A percentile compares a stretch with the other conserved stretches of the same genome.
Evolutionary conservation across 2,329 filamentous ascomycete species (phyloP).

Genomic region (Alternaria sp.): DNA sequence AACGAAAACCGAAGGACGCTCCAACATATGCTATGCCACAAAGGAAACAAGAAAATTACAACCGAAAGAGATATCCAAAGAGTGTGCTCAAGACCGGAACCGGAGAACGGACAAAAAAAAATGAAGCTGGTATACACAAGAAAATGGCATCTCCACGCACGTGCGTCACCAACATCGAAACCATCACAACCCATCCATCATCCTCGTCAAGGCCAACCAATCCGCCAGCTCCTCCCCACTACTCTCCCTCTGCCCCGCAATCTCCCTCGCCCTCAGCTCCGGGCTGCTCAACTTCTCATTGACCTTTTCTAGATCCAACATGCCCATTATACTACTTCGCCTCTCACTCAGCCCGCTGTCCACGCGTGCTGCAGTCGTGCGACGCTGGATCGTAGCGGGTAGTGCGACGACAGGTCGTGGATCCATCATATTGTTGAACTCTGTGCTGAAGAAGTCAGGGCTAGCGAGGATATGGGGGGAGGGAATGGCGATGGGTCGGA

Average conservation of each 20-base stretch:
- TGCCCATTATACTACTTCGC: constrained; percentile 9
- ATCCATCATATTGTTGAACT: neutral
- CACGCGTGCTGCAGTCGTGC: constrained; percentile 8
- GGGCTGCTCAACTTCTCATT: constrained; percentile 7
- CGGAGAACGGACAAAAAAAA: neutral
- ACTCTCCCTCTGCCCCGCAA: neutral
- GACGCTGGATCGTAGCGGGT: neutral
- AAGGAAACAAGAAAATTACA: neutral
- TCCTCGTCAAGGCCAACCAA: constrained; percentile 27
- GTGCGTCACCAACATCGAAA: neutral
- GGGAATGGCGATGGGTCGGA: constrained; percentile 1
- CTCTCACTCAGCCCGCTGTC: constrained; percentile 17
- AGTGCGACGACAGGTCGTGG: neutral
- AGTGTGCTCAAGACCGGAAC: neutral
- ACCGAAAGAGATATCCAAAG: neutral
- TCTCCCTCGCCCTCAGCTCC: neutral
- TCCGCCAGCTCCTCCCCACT: constrained; percentile 20
- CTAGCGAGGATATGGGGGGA: constrained; percentile 7
- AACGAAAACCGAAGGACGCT: neutral
- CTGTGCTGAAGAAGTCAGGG: constrained; percentile 11
- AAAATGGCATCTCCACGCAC: constrained; percentile 1
- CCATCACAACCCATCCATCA: constrained; percentile 21
- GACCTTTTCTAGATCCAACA: constrained; percentile 18
- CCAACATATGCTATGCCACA: neutral
- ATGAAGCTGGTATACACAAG: neutral